A percentile compares a stretch with the other conserved stretches of the same genome.
Conservation (phyloP, 768 basidiomycete species). For the Thelephora aurantiotincta region DNA sequence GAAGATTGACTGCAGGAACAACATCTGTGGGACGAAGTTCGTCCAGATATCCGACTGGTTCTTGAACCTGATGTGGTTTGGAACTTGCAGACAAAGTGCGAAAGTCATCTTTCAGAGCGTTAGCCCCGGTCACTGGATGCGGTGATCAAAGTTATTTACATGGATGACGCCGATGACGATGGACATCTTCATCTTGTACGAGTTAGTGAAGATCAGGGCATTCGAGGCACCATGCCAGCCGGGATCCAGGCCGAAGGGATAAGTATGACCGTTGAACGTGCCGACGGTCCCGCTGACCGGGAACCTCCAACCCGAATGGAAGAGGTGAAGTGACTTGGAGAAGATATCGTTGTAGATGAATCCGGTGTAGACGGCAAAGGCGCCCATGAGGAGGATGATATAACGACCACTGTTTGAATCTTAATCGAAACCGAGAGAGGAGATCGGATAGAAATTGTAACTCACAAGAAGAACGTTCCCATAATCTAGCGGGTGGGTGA, state of each 20-base stretch:
- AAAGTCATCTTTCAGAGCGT: slow-evolving; percentile 80
- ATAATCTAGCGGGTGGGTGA: slow-evolving; percentile 37
- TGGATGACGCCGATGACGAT: slow-evolving; percentile 93
- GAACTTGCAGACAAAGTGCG: slow-evolving; percentile 88
- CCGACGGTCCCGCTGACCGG: slow-evolving; percentile 34
- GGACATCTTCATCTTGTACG: slow-evolving; percentile 99
- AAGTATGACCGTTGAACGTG: slow-evolving; percentile 50
- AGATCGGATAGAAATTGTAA: slow-evolving; percentile 11
- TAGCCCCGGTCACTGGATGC: neutral
- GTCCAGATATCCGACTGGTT: slow-evolving; percentile 76
- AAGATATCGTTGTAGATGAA: slow-evolving; percentile 99
- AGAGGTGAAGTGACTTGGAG: slow-evolving; percentile 82
- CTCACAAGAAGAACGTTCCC: slow-evolving; percentile 88
- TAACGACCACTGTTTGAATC: slow-evolving; percentile 68
- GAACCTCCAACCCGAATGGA: slow-evolving; percentile 80
- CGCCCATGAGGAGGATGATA: slow-evolving; percentile 97
- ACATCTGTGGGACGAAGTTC: slow-evolving; percentile 94
- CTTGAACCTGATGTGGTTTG: slow-evolving; percentile 92
- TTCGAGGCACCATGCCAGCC: slow-evolving; percentile 93
- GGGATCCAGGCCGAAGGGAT: slow-evolving; percentile 91
- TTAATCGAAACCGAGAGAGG: slow-evolving; percentile 9
- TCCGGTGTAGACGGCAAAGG: slow-evolving; percentile 93
- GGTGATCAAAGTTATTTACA: slow-evolving; percentile 32
- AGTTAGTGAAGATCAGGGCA: slow-evolving; percentile 86
- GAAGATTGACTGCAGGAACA: slow-evolving; percentile 96